phyloP scores from a whole-genome alignment of 2,329 filamentous ascomycete genomes.

The Pseudohalonectria lignicola region DNA sequence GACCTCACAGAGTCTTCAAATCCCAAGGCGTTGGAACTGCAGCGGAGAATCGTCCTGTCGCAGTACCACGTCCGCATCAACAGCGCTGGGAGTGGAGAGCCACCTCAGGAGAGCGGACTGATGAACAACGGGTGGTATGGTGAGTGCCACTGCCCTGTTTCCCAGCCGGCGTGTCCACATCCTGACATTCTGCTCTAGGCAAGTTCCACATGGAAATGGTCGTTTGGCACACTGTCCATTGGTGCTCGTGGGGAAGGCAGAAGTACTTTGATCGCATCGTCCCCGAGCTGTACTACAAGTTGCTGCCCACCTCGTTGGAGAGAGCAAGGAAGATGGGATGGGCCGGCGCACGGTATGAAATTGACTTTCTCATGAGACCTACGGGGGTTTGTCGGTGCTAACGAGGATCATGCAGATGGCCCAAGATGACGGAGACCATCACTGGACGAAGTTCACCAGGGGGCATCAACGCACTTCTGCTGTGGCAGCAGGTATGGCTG shows the following conservation, averaged over 20 bases:
- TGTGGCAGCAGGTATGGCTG: conserved; percentile 27
- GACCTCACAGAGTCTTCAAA: conserved; percentile 24
- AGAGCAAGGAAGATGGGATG: conserved; percentile 21
- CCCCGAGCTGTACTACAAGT: conserved; percentile 20
- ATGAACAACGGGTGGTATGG: conserved; percentile 37
- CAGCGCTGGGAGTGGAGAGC: conserved; percentile 21
- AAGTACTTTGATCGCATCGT: conserved; percentile 19
- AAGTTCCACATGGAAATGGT: conserved; percentile 29
- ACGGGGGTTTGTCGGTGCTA: too few species aligned
- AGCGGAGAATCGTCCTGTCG: conserved; percentile 29
- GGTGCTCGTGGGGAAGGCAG: conserved; percentile 22
- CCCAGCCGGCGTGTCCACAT: background rate
- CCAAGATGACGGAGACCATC: conserved; percentile 36
- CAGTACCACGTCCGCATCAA: conserved; percentile 32
- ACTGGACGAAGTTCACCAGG: conserved; percentile 34
- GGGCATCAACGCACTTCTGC: conserved; percentile 36
- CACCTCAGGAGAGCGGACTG: conserved; percentile 30
- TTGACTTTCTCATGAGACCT: background rate
- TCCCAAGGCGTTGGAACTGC: conserved; percentile 26
- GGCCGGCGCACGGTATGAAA: conserved; percentile 15
- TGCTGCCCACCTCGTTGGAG: conserved; percentile 17
- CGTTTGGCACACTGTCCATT: conserved; percentile 24
- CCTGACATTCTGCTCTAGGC: too few species aligned
- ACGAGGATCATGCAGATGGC: conserved; percentile 21
- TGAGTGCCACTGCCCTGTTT: conserved; percentile 4